Conservation (phyloP, 2,329 filamentous ascomycete species). For the Colletotrichum chrysophilum region DNA sequence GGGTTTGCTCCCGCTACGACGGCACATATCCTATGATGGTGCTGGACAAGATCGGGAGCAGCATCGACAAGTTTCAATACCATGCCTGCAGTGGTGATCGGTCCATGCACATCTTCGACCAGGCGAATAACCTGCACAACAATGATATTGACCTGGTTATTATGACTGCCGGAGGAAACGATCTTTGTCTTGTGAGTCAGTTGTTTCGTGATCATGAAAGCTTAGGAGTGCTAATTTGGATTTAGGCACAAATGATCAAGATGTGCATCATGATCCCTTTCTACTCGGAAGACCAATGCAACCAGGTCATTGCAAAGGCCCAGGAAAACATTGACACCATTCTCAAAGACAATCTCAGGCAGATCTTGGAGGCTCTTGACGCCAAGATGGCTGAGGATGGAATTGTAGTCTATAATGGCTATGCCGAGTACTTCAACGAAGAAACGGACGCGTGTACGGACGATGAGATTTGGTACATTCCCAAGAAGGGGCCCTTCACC, state of each 20-base stretch:
- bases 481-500: background rate
- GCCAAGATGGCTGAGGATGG: constrained; percentile 32
- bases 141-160: background rate
- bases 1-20: background rate
- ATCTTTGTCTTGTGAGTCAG: background rate
- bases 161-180: background rate
- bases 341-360: constrained; percentile 31
- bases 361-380: constrained; percentile 8
- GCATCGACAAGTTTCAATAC: background rate
- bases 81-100: background rate
- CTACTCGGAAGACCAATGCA: constrained; percentile 21
- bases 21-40: background rate
- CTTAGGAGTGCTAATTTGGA: background rate
- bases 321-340: constrained; percentile 30
- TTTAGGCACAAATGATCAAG: constrained; percentile 12
- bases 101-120: background rate
- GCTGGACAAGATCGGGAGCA: background rate
- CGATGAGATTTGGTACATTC: constrained; percentile 7
- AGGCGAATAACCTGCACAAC: background rate
- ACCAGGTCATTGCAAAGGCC: constrained; percentile 27
- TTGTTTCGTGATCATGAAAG: background rate
- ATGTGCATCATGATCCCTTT: constrained; percentile 26
- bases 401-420: constrained; percentile 32
- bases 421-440: constrained; percentile 37
- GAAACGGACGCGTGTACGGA: constrained; percentile 23